Conservation (phyloP, 2,329 filamentous ascomycete genomes). For the Whalleya microplaca region DNA sequence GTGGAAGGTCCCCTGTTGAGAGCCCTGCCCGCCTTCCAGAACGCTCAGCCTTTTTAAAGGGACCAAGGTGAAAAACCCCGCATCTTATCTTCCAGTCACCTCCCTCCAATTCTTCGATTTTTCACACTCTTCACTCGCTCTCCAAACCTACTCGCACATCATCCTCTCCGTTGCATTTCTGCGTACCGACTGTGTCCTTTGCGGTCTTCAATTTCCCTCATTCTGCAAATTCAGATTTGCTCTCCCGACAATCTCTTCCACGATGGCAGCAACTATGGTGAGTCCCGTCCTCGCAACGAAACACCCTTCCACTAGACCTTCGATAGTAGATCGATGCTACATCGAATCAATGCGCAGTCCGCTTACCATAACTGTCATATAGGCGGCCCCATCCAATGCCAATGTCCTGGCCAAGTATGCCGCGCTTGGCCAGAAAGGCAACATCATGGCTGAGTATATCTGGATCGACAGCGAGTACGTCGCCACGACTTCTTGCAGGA, state of each 20-base stretch:
- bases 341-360: neutral
- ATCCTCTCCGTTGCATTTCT: neutral
- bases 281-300: too few species aligned
- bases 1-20: neutral
- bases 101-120: neutral
- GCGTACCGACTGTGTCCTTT: neutral
- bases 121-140: neutral
- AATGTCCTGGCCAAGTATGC: conserved; percentile 79
- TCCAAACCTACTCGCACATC: neutral
- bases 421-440: conserved; percentile 85
- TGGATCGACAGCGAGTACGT: conserved; percentile 91
- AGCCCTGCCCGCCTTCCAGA: neutral
- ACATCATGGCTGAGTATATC: conserved; percentile 92
- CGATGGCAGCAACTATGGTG: too few species aligned
- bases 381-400: neutral
- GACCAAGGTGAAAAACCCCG: neutral
- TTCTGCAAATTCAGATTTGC: neutral
- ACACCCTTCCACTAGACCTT: too few species aligned
- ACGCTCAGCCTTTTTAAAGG: neutral
- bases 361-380: neutral
- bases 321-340: too few species aligned
- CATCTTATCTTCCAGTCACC: neutral
- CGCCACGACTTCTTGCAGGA: neutral
- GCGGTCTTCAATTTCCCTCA: neutral
- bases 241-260: neutral